phyloP scores from a whole-genome alignment of 805 yeast species.

The Wickerhamomyces queroliae region DNA sequence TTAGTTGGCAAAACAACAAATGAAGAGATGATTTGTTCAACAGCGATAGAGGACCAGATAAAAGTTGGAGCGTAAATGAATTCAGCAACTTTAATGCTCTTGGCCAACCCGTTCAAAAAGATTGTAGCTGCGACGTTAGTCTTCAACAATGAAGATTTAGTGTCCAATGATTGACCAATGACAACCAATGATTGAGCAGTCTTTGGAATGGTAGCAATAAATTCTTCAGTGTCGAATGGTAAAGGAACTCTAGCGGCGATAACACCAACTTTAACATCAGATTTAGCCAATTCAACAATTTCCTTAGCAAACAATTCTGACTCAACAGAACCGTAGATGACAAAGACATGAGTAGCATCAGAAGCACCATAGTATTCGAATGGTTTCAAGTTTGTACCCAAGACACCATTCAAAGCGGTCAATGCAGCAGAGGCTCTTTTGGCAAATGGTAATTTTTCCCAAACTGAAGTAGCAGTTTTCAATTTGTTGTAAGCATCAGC shows the following conservation, averaged over 20 bases:
- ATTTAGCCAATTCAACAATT: conserved; percentile 29
- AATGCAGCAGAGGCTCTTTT: conserved; percentile 43
- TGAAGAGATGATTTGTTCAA: conserved; percentile 40
- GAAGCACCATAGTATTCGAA: conserved; percentile 67
- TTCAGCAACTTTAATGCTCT: conserved; percentile 39
- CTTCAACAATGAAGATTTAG: conserved; percentile 42
- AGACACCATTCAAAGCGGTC: conserved; percentile 41
- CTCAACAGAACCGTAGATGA: conserved; percentile 72
- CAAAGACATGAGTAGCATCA: conserved; percentile 69
- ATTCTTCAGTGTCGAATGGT: conserved; percentile 67
- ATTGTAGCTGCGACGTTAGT: conserved; percentile 71
- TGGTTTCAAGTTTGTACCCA: conserved; percentile 49
- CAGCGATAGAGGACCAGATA: conserved; percentile 51
- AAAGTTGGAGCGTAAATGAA: conserved; percentile 46
- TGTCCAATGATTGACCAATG: conserved; percentile 48
- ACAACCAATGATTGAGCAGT: conserved; percentile 59
- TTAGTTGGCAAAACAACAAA: conserved; percentile 29
- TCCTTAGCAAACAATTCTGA: conserved; percentile 45
- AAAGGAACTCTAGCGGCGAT: conserved; percentile 70
- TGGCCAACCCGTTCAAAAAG: conserved; percentile 35
- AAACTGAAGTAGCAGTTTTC: conserved; percentile 21
- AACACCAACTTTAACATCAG: conserved; percentile 48
- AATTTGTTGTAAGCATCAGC: conserved; percentile 34
- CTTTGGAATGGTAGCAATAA: conserved; percentile 52
- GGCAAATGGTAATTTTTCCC: conserved; percentile 23